These are phyloP conservation scores for Vitis amurensis DNA, from an alignment of 164 flowering plant genomes.

Conservation along the genomic window DNA sequence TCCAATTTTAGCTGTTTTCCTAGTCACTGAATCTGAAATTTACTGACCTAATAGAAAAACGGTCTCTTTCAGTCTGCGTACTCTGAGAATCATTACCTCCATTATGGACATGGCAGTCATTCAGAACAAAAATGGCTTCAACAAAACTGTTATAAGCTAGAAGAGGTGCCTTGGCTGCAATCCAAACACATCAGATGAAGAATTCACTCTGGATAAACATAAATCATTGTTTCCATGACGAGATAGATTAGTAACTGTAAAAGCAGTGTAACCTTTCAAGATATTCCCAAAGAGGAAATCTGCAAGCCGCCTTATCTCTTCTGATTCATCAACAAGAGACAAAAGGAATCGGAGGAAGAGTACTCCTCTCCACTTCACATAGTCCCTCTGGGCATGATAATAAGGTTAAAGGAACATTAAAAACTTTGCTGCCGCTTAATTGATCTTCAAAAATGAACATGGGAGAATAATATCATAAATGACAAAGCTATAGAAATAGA, in stretches of 20 bases:
- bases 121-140: constrained; percentile 87
- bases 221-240: background rate
- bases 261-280: constrained; percentile 60
- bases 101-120: constrained; percentile 72
- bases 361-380: constrained; percentile 98
- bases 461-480: background rate
- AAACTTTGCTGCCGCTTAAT: background rate
- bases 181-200: background rate
- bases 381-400: constrained; percentile 70
- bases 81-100: constrained; percentile 54
- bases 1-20: background rate
- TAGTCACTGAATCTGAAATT: background rate
- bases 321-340: constrained; percentile 91
- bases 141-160: constrained; percentile 97
- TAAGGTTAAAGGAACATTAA: background rate
- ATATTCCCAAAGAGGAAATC: constrained; percentile 91
- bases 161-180: constrained; percentile 94
- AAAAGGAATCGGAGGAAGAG: constrained; percentile 90
- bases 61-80: constrained; percentile 40
- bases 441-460: background rate
- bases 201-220: background rate
- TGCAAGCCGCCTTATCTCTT: constrained; percentile 82
- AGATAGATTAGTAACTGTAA: background rate
- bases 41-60: constrained; percentile 76
- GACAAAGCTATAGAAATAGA: constrained; percentile 9